Conservation (phyloP, 2,329 filamentous ascomycete species). For the Knufia petricola region DNA sequence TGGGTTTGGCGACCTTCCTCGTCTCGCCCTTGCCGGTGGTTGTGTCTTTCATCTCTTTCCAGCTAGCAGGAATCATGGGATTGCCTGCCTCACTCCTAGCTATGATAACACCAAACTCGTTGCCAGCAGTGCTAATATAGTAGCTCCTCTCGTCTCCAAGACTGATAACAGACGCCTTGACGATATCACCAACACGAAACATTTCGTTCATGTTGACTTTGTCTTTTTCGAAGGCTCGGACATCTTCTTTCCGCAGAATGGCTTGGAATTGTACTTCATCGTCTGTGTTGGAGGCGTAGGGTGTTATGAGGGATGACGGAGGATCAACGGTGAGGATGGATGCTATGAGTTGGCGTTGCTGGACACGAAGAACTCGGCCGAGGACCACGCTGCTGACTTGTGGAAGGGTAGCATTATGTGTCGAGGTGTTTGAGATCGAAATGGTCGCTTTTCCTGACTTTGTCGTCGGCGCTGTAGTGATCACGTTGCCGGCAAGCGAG, state of each 20-base stretch:
- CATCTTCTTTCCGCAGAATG: conserved; percentile 78
- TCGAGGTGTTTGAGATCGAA: conserved; percentile 37
- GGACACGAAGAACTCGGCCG: conserved; percentile 74
- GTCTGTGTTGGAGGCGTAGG: conserved; percentile 33
- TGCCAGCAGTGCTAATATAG: conserved; percentile 84
- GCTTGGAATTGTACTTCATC: conserved; percentile 68
- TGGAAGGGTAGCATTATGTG: conserved; percentile 40
- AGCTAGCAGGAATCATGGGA: conserved; percentile 84
- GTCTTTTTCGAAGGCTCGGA: conserved; percentile 91
- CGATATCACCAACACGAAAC: conserved; percentile 86
- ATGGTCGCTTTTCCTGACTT: conserved; percentile 28
- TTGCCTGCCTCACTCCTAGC: conserved; percentile 80
- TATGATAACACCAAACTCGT: conserved; percentile 89
- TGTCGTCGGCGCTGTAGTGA: conserved; percentile 38
- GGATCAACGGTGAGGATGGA: conserved; percentile 71
- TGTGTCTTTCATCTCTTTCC: conserved; percentile 87
- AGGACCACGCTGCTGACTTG: conserved; percentile 72
- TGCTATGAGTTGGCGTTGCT: conserved; percentile 73
- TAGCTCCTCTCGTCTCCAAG: conserved; percentile 91
- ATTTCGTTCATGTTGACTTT: conserved; percentile 83
- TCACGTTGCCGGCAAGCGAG: conserved; percentile 68
- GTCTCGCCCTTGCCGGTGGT: conserved; percentile 65
- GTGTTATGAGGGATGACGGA: conserved; percentile 30
- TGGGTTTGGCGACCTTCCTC: conserved; percentile 90
- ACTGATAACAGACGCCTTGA: conserved; percentile 78